Percentiles rank a stretch among this genome's conserved stretches.
Conservation (phyloP, 768 basidiomycete species). For the Rhizopogon vinicolor region DNA sequence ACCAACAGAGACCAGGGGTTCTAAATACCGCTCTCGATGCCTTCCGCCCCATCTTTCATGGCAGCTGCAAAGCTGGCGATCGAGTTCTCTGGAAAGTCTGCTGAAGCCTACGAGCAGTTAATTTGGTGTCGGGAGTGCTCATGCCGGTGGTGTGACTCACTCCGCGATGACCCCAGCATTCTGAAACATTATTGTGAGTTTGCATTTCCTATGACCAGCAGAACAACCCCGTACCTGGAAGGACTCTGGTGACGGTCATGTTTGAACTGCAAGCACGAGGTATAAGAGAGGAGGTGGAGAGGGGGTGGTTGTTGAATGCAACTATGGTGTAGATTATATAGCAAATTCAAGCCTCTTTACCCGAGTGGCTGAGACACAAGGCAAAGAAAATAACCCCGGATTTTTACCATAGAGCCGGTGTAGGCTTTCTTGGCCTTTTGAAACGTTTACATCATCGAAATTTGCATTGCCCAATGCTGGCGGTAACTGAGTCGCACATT, state of each 20-base stretch:
- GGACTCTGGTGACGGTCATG: constrained; percentile 18
- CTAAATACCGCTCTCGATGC: constrained; percentile 93
- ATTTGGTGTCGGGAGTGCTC: neutral
- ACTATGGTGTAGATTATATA: constrained; percentile 18
- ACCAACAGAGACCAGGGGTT: constrained; percentile 28
- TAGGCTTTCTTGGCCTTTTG: too few species aligned
- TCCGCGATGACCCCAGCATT: constrained; percentile 81
- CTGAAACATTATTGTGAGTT: constrained; percentile 24
- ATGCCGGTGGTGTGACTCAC: constrained; percentile 42
- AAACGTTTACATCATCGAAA: too few species aligned
- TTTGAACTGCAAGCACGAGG: constrained; percentile 3
- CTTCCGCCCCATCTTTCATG: constrained; percentile 92
- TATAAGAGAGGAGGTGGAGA: neutral
- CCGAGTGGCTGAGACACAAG: constrained; percentile 1
- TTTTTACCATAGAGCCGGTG: too few species aligned
- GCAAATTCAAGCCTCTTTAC: neutral
- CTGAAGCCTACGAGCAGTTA: constrained; percentile 63
- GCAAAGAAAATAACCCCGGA: neutral
- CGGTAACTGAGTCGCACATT: too few species aligned
- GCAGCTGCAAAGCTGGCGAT: constrained; percentile 93
- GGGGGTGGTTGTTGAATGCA: neutral
- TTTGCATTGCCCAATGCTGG: too few species aligned
- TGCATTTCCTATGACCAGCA: neutral
- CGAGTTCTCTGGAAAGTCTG: constrained; percentile 89
- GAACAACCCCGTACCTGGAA: constrained; percentile 20